Percentiles rank a stretch among this genome's conserved stretches.
Evolutionary conservation across 2,329 filamentous ascomycete species (phyloP).

Genomic region (Cladosporium halotolerans): DNA sequence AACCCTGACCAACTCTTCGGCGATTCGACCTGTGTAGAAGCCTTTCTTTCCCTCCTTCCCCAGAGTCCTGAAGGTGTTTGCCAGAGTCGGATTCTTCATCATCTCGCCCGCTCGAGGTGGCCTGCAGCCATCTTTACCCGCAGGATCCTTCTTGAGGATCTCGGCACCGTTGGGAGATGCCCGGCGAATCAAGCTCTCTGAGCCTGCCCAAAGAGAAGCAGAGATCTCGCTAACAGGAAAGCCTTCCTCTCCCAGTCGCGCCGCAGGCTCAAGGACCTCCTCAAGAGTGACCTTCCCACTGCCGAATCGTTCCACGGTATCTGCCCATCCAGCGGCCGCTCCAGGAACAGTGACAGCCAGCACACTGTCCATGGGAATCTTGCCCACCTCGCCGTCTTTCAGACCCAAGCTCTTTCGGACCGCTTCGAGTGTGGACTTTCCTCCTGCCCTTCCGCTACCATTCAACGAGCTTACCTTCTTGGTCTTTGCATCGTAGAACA

Average conservation of each 20-base stretch:
- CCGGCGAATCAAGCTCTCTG: conserved; percentile 57
- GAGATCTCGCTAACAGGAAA: conserved; percentile 83
- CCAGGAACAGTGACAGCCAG: conserved; percentile 84
- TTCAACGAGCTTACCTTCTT: conserved; percentile 82
- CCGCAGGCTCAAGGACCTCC: conserved; percentile 75
- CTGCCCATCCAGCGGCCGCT: conserved; percentile 87
- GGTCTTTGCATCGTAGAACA: conserved; percentile 80
- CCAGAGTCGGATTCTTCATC: conserved; percentile 77
- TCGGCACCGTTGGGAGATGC: conserved; percentile 84
- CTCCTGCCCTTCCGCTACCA: conserved; percentile 79
- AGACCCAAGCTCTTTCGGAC: conserved; percentile 65
- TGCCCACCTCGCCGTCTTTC: conserved; percentile 47
- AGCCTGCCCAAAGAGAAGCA: conserved; percentile 70
- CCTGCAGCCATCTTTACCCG: conserved; percentile 62
- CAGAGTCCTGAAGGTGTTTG: conserved; percentile 71
- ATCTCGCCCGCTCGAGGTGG: conserved; percentile 77
- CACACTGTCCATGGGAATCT: conserved; percentile 69
- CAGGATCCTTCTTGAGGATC: conserved; percentile 73
- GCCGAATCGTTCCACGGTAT: conserved; percentile 80
- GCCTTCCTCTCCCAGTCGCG: conserved; percentile 77
- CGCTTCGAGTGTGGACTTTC: conserved; percentile 60
- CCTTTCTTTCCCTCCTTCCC: conserved; percentile 78
- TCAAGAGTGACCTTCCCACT: conserved; percentile 74
- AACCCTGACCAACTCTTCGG: conserved; percentile 72
- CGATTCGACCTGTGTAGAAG: conserved; percentile 83